These are phyloP conservation scores for Entelexis paramagnoliae DNA, from an alignment of 1,139 yeast species.

Conservation along the genomic window DNA sequence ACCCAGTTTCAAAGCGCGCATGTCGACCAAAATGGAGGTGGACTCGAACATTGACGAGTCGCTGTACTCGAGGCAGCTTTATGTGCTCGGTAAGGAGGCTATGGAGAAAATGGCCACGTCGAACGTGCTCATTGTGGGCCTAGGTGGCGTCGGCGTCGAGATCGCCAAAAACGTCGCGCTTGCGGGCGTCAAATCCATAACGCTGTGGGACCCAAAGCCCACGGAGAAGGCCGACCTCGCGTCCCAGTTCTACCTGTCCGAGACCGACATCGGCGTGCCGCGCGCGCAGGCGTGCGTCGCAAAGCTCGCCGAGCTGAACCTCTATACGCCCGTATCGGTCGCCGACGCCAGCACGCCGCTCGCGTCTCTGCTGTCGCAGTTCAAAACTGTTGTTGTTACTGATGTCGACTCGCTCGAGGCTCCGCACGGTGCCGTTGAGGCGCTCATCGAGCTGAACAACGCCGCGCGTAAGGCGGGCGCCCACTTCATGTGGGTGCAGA, in stretches of 20 bases:
- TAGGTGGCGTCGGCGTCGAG: slow-evolving; percentile 87
- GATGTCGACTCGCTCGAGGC: slow-evolving; percentile 37
- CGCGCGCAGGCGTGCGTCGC: slow-evolving; percentile 62
- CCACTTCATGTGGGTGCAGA: slow-evolving; percentile 70
- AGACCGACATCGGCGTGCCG: slow-evolving; percentile 61
- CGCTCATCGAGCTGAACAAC: slow-evolving; percentile 64
- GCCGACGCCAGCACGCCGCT: slow-evolving; percentile 39
- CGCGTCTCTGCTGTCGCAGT: slow-evolving; percentile 38
- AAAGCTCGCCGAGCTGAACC: slow-evolving; percentile 69
- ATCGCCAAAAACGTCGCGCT: slow-evolving; percentile 92
- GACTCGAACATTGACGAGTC: slow-evolving; percentile 62
- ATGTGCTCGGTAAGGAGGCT: slow-evolving; percentile 54
- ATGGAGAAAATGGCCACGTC: slow-evolving; percentile 95
- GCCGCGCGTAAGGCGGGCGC: slow-evolving; percentile 64
- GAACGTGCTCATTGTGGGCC: slow-evolving; percentile 76
- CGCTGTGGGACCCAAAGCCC: slow-evolving; percentile 73
- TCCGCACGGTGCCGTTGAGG: slow-evolving; percentile 42
- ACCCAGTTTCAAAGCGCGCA: not conserved
- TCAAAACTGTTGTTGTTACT: slow-evolving; percentile 76
- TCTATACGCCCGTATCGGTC: slow-evolving; percentile 80
- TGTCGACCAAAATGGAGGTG: slow-evolving; percentile 14
- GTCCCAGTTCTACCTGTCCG: slow-evolving; percentile 73
- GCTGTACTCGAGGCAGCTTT: slow-evolving; percentile 84
- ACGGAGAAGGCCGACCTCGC: slow-evolving; percentile 65
- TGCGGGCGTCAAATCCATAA: slow-evolving; percentile 90